Conservation (phyloP, 2,329 filamentous ascomycete genomes). For the Ophiostoma sp. region DNA sequence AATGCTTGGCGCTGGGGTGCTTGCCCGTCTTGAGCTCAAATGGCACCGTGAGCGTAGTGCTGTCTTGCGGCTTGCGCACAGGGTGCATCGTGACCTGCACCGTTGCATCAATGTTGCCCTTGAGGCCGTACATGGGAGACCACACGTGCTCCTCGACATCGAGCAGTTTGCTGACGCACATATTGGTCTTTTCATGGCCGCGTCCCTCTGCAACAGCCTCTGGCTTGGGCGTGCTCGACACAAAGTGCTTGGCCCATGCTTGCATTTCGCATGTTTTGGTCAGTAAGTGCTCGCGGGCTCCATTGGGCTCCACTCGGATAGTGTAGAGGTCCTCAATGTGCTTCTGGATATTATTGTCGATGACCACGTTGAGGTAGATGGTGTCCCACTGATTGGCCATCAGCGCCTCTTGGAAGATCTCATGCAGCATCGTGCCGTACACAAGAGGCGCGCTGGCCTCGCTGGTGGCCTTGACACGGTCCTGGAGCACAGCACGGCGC, state of each 20-base stretch:
- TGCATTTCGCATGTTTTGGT: conserved; percentile 78
- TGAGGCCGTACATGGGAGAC: conserved; percentile 95
- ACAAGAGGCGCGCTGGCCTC: conserved; percentile 75
- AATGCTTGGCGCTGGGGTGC: conserved; percentile 73
- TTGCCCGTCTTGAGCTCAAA: conserved; percentile 95
- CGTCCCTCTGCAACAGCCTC: conserved; percentile 74
- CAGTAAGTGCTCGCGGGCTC: conserved; percentile 72
- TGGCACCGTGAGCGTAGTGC: conserved; percentile 68
- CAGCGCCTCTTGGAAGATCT: conserved; percentile 88
- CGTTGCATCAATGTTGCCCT: conserved; percentile 96
- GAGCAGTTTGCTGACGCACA: conserved; percentile 88
- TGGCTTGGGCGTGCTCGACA: conserved; percentile 62
- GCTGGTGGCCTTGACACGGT: conserved; percentile 86
- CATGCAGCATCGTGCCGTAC: conserved; percentile 90
- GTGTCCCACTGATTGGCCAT: conserved; percentile 76
- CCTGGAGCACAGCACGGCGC: conserved; percentile 85
- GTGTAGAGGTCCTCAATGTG: conserved; percentile 88
- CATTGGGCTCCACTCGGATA: conserved; percentile 67
- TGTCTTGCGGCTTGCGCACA: conserved; percentile 41
- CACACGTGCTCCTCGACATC: conserved; percentile 97
- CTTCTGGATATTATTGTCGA: conserved; percentile 63
- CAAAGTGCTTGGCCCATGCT: conserved; percentile 77
- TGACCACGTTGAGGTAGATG: conserved; percentile 58
- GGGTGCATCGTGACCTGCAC: conserved; percentile 78
- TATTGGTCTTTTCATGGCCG: conserved; percentile 66